phyloP scores from a whole-genome alignment of 2,329 filamentous ascomycete species.

The Mariannaea elegans region DNA sequence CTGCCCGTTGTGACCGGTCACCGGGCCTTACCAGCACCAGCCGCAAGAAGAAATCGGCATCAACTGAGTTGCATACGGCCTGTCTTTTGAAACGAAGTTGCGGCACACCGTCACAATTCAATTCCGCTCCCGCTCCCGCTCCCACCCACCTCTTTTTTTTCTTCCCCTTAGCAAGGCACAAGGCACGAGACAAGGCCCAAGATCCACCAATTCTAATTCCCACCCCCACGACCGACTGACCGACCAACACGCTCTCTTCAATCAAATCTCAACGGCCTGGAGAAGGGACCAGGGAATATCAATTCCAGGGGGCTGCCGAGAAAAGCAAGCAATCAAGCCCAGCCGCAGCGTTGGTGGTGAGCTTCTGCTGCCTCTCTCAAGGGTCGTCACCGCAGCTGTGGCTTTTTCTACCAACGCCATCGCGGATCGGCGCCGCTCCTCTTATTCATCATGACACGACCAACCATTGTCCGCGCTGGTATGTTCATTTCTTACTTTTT shows the following conservation, averaged over 20 bases:
- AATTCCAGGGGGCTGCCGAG: no score
- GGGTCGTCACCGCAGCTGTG: slow-evolving; percentile 24
- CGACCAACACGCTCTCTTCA: slow-evolving; percentile 10
- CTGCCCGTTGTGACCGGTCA: slow-evolving; percentile 37
- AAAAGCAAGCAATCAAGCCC: slow-evolving; percentile 11
- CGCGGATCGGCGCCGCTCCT: slow-evolving; percentile 24
- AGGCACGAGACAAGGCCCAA: neutral
- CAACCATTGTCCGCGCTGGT: slow-evolving; percentile 69
- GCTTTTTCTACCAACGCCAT: slow-evolving; percentile 28
- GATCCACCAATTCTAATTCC: slow-evolving; percentile 7
- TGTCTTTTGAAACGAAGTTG: slow-evolving; percentile 1
- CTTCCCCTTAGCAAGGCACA: slow-evolving; percentile 14
- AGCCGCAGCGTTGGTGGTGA: no score
- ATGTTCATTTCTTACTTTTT: slow-evolving; percentile 47
- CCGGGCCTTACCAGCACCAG: slow-evolving; percentile 22
- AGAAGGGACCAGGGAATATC: neutral
- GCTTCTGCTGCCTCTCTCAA: no score
- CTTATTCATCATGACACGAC: slow-evolving; percentile 63
- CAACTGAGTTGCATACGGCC: neutral
- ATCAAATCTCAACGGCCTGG: no score
- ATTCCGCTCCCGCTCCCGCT: slow-evolving; percentile 13
- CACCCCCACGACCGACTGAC: slow-evolving; percentile 1
- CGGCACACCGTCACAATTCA: slow-evolving; percentile 10
- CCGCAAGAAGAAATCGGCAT: slow-evolving; percentile 14
- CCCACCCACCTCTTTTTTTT: no score